phyloP scores from a whole-genome alignment of 1,284 basidiomycete genomes.

The Phlebopus sp. region DNA sequence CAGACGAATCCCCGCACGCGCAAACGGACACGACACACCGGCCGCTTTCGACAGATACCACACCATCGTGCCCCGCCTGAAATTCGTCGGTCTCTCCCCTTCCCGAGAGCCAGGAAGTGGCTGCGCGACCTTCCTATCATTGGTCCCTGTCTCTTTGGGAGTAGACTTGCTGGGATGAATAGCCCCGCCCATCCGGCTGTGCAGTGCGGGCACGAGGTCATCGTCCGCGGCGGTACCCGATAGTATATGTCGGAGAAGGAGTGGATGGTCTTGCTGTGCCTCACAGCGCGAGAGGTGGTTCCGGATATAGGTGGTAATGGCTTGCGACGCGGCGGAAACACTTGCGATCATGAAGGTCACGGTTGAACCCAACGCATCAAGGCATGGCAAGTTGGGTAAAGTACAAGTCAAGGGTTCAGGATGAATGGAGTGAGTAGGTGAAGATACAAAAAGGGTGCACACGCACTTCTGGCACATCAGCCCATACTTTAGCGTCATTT shows the following conservation, averaged over 20 bases:
- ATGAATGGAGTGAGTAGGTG: slow-evolving; percentile 6
- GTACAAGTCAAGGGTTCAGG: slow-evolving; percentile 1
- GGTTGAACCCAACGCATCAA: slow-evolving; percentile 16
- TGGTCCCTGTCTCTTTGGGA: slow-evolving; percentile 14
- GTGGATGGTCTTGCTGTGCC: slow-evolving; percentile 63
- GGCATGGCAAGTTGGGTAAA: slow-evolving; percentile 13
- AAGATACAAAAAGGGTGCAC: slow-evolving; percentile 9
- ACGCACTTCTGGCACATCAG: slow-evolving; percentile 72
- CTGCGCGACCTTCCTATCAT: slow-evolving; percentile 12
- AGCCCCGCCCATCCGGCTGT: slow-evolving; percentile 68
- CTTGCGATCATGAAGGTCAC: slow-evolving; percentile 35
- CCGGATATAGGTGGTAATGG: slow-evolving; percentile 76
- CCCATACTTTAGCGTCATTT: slow-evolving; percentile 61
- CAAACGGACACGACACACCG: slow-evolving; percentile 71
- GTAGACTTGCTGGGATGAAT: slow-evolving; percentile 42
- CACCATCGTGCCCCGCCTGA: slow-evolving; percentile 70
- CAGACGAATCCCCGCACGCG: slow-evolving; percentile 64
- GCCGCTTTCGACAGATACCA: slow-evolving; percentile 75
- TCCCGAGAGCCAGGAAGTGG: slow-evolving; percentile 16
- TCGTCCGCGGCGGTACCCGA: slow-evolving; percentile 71
- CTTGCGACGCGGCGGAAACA: slow-evolving; percentile 71
- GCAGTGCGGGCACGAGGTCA: slow-evolving; percentile 64
- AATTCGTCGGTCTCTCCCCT: slow-evolving; percentile 59
- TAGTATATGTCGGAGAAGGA: slow-evolving; percentile 66
- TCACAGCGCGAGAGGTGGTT: slow-evolving; percentile 69